A percentile compares a stretch with the other conserved stretches of the same genome.
These are phyloP conservation scores for Pisolithus albus DNA, from an alignment of 768 basidiomycete genomes.

Conservation along the genomic window DNA sequence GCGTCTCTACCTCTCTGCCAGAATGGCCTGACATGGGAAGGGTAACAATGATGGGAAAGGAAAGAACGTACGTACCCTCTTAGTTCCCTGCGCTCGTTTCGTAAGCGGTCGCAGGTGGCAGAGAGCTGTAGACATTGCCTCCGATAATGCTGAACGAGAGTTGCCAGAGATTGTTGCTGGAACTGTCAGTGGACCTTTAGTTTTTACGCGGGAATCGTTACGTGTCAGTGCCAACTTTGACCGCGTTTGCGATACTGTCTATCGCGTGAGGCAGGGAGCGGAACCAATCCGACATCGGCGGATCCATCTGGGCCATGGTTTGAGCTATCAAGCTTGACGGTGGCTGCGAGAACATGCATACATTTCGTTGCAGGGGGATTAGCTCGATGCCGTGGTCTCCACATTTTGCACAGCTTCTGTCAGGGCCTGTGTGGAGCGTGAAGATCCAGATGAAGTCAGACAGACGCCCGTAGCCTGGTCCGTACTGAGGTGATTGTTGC, in stretches of 20 bases:
- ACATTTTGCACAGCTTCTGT: slow-evolving; percentile 73
- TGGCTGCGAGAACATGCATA: slow-evolving; percentile 24
- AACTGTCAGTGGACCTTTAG: slow-evolving; percentile 41
- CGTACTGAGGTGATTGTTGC: slow-evolving; percentile 78
- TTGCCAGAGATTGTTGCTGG: slow-evolving; percentile 69
- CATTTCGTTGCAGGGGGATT: slow-evolving; percentile 67
- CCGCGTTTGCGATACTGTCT: slow-evolving; percentile 59
- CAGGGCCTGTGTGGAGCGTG: slow-evolving; percentile 39
- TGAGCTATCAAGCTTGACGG: not conserved
- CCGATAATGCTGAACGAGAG: slow-evolving; percentile 60
- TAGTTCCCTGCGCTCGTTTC: slow-evolving; percentile 38
- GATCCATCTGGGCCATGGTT: slow-evolving; percentile 52
- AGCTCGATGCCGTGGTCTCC: slow-evolving; percentile 58
- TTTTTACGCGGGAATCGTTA: not conserved
- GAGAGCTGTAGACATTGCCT: slow-evolving; percentile 44
- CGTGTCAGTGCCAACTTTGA: slow-evolving; percentile 42
- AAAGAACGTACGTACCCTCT: slow-evolving; percentile 40
- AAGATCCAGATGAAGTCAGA: slow-evolving; percentile 8
- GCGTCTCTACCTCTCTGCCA: slow-evolving; percentile 42
- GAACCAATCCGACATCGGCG: slow-evolving; percentile 83
- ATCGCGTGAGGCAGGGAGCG: slow-evolving; percentile 51
- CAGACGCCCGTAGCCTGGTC: no score
- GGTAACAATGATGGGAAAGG: slow-evolving; percentile 1
- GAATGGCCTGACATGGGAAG: slow-evolving; percentile 1
- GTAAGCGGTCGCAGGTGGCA: slow-evolving; percentile 26